phyloP scores from a whole-genome alignment of 148 eudicot species.

The Persicaria tinctoria region DNA sequence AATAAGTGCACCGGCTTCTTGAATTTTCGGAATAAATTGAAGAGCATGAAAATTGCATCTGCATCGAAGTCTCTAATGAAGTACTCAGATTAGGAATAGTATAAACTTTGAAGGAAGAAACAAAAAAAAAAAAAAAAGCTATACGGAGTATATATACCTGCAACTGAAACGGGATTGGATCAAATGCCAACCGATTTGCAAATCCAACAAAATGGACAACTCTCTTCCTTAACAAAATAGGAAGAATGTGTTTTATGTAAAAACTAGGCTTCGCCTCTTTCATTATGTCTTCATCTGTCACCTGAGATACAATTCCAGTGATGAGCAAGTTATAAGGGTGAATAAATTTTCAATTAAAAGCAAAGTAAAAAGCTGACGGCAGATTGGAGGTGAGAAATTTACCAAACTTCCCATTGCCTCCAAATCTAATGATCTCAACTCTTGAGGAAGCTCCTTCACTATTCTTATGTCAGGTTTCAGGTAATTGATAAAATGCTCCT shows the following conservation, averaged over 20 bases:
- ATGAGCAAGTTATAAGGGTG: constrained; percentile 13
- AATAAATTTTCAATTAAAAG: constrained; percentile 9
- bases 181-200: constrained; percentile 92
- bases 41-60: constrained; percentile 96
- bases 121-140: not conserved
- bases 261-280: constrained; percentile 98
- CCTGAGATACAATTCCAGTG: constrained; percentile 34
- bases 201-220: constrained; percentile 93
- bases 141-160: constrained; percentile 45
- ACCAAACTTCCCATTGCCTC: constrained; percentile 97
- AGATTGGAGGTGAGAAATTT: constrained; percentile 26
- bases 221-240: constrained; percentile 61
- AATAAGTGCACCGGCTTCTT: constrained; percentile 78
- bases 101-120: constrained; percentile 2
- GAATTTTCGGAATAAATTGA: constrained; percentile 88
- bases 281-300: constrained; percentile 77
- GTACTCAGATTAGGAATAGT: constrained; percentile 44
- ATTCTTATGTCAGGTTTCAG: constrained; percentile 82
- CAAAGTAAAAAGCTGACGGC: not conserved
- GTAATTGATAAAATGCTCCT: constrained; percentile 82
- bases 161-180: constrained; percentile 75
- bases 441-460: constrained; percentile 79
- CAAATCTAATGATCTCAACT: constrained; percentile 76
- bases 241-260: constrained; percentile 75
- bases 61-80: constrained; percentile 97